These are phyloP conservation scores for Podospora australis DNA, from an alignment of 495 filamentous ascomycete genomes.

Conservation along the genomic window DNA sequence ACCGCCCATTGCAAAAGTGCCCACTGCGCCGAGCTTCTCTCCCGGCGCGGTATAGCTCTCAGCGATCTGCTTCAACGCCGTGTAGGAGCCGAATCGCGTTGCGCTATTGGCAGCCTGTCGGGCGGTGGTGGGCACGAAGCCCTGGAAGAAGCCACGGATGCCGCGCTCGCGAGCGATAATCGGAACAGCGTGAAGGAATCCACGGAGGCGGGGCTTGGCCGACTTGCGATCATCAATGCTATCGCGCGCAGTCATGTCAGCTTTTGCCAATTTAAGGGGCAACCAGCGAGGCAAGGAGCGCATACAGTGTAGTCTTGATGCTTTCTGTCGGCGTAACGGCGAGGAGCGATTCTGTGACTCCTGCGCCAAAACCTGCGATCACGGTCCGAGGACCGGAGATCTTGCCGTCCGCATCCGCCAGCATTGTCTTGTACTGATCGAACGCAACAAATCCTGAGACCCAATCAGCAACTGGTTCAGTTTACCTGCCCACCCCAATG, in stretches of 20 bases:
- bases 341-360: constrained; percentile 85
- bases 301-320: constrained; percentile 88
- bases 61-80: constrained; percentile 80
- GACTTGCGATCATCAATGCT: constrained; percentile 95
- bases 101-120: constrained; percentile 93
- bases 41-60: constrained; percentile 89
- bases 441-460: constrained; percentile 84
- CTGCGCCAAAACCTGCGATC: constrained; percentile 89
- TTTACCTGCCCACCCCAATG: not conserved
- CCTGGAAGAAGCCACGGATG: constrained; percentile 88
- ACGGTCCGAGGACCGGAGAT: constrained; percentile 87
- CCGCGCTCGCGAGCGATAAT: constrained; percentile 86
- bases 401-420: constrained; percentile 80
- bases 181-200: constrained; percentile 83
- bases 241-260: not conserved
- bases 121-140: constrained; percentile 90
- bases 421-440: constrained; percentile 78
- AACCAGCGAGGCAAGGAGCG: constrained; percentile 3
- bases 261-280: too few species aligned
- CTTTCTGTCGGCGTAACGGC: constrained; percentile 97
- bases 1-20: constrained; percentile 87
- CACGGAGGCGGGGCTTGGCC: constrained; percentile 76
- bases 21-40: constrained; percentile 84
- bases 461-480: not conserved
- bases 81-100: constrained; percentile 83